Conservation (phyloP, 176 grass and related monocot genomes). For the Coix lacrymajobi region DNA sequence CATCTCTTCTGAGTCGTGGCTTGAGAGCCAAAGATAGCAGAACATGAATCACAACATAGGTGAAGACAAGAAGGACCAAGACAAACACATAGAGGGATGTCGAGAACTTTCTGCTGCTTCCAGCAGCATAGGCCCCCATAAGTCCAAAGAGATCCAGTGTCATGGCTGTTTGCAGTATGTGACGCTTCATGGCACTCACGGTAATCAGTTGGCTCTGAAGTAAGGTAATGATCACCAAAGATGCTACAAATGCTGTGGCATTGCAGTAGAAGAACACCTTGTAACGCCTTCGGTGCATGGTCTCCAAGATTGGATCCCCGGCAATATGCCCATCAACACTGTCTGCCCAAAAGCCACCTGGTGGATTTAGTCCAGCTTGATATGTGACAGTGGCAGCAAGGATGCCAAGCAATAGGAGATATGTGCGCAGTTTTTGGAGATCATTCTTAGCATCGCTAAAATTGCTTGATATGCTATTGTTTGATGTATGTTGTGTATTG, state of each 20-base stretch:
- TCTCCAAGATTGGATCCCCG: slow-evolving; percentile 17
- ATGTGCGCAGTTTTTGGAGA: slow-evolving; percentile 7
- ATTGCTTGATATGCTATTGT: not conserved
- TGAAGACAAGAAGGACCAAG: slow-evolving; percentile 28
- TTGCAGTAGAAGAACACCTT: slow-evolving; percentile 55
- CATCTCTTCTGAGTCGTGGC: not conserved
- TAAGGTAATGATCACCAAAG: slow-evolving; percentile 44
- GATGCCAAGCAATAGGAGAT: slow-evolving; percentile 38
- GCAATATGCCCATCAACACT: slow-evolving; percentile 6
- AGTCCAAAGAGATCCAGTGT: slow-evolving; percentile 42
- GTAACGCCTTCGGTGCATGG: slow-evolving; percentile 13
- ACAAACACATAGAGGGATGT: slow-evolving; percentile 41
- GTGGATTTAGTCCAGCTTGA: slow-evolving; percentile 34
- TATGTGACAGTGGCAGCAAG: slow-evolving; percentile 38
- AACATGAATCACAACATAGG: slow-evolving; percentile 29
- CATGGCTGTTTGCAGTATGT: slow-evolving; percentile 41
- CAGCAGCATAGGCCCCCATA: slow-evolving; percentile 44
- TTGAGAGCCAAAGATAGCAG: slow-evolving; percentile 4
- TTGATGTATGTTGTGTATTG: not conserved
- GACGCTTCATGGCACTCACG: slow-evolving; percentile 10
- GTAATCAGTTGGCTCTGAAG: slow-evolving; percentile 35
- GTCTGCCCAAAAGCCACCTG: slow-evolving; percentile 33
- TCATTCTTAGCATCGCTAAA: not conserved
- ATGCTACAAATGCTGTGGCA: slow-evolving; percentile 44
- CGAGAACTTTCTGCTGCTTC: slow-evolving; percentile 30